phyloP scores from a whole-genome alignment of 2,329 filamentous ascomycete genomes.

The Colletotrichum acutatum region DNA sequence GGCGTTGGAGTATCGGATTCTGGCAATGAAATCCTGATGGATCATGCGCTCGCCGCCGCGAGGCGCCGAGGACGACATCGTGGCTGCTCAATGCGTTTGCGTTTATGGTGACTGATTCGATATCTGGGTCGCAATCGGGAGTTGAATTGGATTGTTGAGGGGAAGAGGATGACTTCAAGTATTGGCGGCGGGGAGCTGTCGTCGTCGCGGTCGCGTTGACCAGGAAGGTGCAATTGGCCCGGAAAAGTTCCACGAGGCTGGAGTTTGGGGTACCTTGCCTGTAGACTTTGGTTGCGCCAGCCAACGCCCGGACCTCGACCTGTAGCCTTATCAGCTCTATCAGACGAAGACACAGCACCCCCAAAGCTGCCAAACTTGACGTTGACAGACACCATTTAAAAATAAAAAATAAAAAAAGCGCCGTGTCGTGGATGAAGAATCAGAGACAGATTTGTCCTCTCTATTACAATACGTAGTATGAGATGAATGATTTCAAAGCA shows the following conservation, averaged over 20 bases:
- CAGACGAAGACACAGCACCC: not conserved
- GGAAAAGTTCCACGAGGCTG: slow-evolving; percentile 37
- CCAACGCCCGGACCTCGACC: slow-evolving; percentile 21
- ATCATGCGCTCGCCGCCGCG: slow-evolving; percentile 68
- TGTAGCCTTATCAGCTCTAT: slow-evolving; percentile 32
- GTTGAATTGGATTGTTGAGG: not conserved
- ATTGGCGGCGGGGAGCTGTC: not conserved
- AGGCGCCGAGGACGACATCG: slow-evolving; percentile 48
- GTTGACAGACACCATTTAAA: not conserved
- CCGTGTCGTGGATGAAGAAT: not conserved
- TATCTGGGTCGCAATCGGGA: not conserved
- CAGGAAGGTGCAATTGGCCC: slow-evolving; percentile 24
- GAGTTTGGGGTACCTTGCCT: slow-evolving; percentile 1
- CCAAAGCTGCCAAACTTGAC: not conserved
- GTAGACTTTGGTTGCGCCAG: slow-evolving; percentile 4
- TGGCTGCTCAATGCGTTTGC: not conserved
- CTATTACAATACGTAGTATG: slow-evolving; percentile 34
- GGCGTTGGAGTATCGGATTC: slow-evolving; percentile 94
- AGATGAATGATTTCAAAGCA: slow-evolving; percentile 31
- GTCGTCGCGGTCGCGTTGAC: slow-evolving; percentile 33
- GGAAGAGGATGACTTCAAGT: not conserved
- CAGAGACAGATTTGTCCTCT: slow-evolving; percentile 19
- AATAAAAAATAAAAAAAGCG: not conserved
- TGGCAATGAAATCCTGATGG: slow-evolving; percentile 97
- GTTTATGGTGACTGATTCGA: not conserved